Evolutionary conservation across 257 asterid species (phyloP).

Genomic region (Schizonepeta tenuifolia): DNA sequence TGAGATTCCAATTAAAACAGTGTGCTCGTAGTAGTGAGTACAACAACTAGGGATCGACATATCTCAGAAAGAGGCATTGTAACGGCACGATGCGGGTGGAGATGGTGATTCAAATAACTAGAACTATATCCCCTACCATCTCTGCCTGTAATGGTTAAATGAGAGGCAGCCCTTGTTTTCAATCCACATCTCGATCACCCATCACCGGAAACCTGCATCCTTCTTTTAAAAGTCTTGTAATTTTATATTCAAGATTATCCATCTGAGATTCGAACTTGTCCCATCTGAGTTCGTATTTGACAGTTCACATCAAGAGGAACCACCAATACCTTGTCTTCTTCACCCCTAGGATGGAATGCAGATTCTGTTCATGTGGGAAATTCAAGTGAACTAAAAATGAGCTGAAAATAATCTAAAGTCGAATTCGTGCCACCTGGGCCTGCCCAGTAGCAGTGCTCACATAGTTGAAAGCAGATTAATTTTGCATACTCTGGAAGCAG

Average conservation of each 20-base stretch:
- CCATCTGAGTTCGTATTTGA: background rate
- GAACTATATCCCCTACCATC: background rate
- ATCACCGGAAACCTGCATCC: conserved; percentile 14
- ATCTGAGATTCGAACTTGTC: conserved; percentile 11
- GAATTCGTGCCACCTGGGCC: background rate
- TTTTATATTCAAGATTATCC: conserved; percentile 25
- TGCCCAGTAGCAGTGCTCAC: conserved; percentile 7
- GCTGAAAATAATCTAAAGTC: conserved; percentile 8
- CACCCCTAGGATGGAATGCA: conserved; percentile 26
- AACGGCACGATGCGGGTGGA: background rate
- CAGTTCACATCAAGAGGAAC: conserved; percentile 16
- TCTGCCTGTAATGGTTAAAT: conserved; percentile 16
- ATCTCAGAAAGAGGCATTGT: background rate
- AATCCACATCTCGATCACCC: conserved; percentile 3
- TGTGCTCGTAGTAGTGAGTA: background rate
- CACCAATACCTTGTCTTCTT: conserved; percentile 12
- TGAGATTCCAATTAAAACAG: background rate
- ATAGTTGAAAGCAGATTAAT: background rate
- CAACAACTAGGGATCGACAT: conserved; percentile 22
- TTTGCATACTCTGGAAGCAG: background rate
- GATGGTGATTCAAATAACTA: background rate
- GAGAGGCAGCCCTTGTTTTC: conserved; percentile 21
- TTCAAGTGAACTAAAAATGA: background rate
- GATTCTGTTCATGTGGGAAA: conserved; percentile 1
- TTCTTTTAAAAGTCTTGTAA: background rate